Evolutionary conservation across 768 basidiomycete genomes (phyloP).

Genomic region (Amanita jacksonii): DNA sequence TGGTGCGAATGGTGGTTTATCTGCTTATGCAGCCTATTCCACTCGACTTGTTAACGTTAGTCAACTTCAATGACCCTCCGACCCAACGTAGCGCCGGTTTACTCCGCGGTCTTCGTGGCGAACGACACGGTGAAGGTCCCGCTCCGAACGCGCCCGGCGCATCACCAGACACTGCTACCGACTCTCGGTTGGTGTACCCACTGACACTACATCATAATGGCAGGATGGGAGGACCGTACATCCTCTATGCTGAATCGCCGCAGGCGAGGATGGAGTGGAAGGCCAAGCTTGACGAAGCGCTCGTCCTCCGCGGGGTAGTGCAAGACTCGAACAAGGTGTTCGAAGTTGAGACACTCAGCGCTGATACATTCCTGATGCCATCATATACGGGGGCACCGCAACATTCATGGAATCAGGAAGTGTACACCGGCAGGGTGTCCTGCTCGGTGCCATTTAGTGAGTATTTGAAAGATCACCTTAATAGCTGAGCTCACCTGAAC

Average conservation of each 20-base stretch:
- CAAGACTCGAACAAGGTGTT: slow-evolving; percentile 95
- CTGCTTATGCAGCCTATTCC: slow-evolving; percentile 69
- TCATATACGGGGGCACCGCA: slow-evolving; percentile 35
- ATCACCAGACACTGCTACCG: slow-evolving; percentile 26
- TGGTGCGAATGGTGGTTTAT: slow-evolving; percentile 17
- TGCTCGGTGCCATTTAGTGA: slow-evolving; percentile 89
- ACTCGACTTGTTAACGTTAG: slow-evolving; percentile 75
- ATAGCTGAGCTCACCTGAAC: slow-evolving; percentile 31
- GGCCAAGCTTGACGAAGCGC: slow-evolving; percentile 82
- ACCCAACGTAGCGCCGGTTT: slow-evolving; percentile 61
- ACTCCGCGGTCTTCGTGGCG: slow-evolving; percentile 44
- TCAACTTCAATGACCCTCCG: slow-evolving; percentile 70
- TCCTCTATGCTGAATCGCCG: slow-evolving; percentile 72
- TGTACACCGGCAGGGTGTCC: slow-evolving; percentile 78
- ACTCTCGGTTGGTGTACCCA: slow-evolving; percentile 72
- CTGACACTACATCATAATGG: slow-evolving; percentile 86
- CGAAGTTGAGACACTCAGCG: slow-evolving; percentile 82
- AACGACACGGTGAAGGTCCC: slow-evolving; percentile 10
- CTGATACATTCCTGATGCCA: slow-evolving; percentile 78
- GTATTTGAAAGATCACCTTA: slow-evolving; percentile 18
- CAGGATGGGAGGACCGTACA: slow-evolving; percentile 73
- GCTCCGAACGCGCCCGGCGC: slow-evolving; percentile 11
- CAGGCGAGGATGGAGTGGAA: slow-evolving; percentile 79
- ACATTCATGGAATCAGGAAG: slow-evolving; percentile 62
- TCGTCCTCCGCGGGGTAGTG: slow-evolving; percentile 75